These are phyloP conservation scores for Penicillium sp. DNA, from an alignment of 2,329 filamentous ascomycete genomes.

Conservation along the genomic window DNA sequence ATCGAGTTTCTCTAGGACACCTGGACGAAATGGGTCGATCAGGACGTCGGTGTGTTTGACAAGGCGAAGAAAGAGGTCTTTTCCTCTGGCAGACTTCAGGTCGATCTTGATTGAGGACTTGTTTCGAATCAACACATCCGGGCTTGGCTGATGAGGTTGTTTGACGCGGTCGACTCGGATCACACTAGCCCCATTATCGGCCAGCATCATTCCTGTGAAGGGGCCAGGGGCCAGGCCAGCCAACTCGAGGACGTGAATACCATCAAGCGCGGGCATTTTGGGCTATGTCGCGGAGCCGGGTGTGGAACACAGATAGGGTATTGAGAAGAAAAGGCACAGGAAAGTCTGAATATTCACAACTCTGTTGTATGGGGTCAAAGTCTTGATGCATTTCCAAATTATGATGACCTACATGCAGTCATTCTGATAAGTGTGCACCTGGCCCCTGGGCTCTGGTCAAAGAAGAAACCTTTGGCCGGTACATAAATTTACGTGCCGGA, in stretches of 20 bases:
- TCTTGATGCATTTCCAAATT: no score
- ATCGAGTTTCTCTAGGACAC: slow-evolving; percentile 79
- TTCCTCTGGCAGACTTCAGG: slow-evolving; percentile 65
- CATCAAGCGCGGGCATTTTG: slow-evolving; percentile 15
- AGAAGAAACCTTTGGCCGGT: not conserved
- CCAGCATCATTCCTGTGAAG: slow-evolving; percentile 81
- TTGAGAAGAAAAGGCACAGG: no score
- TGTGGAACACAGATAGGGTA: no score
- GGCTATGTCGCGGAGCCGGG: not conserved
- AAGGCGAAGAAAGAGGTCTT: slow-evolving; percentile 68
- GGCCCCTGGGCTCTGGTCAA: no score
- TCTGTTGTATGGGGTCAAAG: no score
- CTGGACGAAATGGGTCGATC: slow-evolving; percentile 88
- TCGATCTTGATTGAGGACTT: slow-evolving; percentile 80
- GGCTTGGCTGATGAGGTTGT: slow-evolving; percentile 49
- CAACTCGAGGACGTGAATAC: slow-evolving; percentile 62
- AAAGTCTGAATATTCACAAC: no score
- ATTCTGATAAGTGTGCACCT: no score
- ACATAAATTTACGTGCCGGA: not conserved
- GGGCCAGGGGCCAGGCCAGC: slow-evolving; percentile 72
- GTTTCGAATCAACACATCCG: slow-evolving; percentile 75
- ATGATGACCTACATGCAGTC: no score
- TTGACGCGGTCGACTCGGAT: slow-evolving; percentile 75
- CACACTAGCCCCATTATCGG: slow-evolving; percentile 82
- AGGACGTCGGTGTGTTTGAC: slow-evolving; percentile 70